Evolutionary conservation across 306 rosid genomes (phyloP), one percentile per base, ranked within the genome.

Genomic region (Notholithocarpus densiflorus): DNA sequence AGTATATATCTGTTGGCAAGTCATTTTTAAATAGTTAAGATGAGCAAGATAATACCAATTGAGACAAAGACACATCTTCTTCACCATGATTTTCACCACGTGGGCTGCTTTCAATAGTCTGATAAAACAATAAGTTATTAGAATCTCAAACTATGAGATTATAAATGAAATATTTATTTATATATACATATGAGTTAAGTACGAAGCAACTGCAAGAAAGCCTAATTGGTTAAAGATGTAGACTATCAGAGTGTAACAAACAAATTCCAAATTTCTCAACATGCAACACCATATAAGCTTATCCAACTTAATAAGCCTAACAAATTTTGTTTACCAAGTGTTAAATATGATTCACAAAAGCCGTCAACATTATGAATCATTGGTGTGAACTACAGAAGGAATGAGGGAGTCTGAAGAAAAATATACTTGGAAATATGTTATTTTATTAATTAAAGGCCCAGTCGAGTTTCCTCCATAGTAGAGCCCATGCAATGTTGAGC

Each of bases 51-150:
- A 54, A 76, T 90, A 93, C 97, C 97, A 93, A 79, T 79, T 89
- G 97, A 82, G 92, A 89, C 85, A 93, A 87, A 53, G 84, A 79
- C 78, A 93, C 96, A 83, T 93, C 94, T 87, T 92, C 97, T 81
- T 93, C 94, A 75, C 77, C 91, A 56, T 72, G 81, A 77, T 88
- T 71, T 84, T 85, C 97, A 85, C 91, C 96, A 56, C 73, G 84
- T 12, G 88, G 76, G 81, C 94, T 93, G 89, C 97, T 89, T 90
- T 93, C 97, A 76, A 93, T 76, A 78, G 94, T 93, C 97, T 93
- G 86, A 80, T 24, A 74, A 79, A 82, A 70, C 68, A 80, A 68
- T 27, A 31, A 55, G 10, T 60, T 40, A 68, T 65, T 82, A 65
- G 26, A 32, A 68, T 19, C 10, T 68, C 51, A 68, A 68, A 5